Evolutionary conservation across 1,284 basidiomycete genomes (phyloP).

Genomic region (Pseudozyma sp.): DNA sequence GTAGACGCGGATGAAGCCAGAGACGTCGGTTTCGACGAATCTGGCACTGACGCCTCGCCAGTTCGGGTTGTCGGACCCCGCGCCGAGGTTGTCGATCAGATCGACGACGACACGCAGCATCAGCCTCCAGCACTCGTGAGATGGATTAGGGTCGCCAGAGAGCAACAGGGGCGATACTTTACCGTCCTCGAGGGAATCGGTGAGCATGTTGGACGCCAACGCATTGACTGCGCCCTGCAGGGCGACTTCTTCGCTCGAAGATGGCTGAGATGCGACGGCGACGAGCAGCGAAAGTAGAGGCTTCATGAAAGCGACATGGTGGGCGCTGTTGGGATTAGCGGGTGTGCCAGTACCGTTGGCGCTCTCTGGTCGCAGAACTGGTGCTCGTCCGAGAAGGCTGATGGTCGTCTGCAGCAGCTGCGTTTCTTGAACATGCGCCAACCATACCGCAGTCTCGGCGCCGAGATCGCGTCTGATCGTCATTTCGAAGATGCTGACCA

Average conservation of each 20-base stretch:
- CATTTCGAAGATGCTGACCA: slow-evolving; percentile 84
- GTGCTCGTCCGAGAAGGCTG: slow-evolving; percentile 78
- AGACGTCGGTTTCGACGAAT: slow-evolving; percentile 86
- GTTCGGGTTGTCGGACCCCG: slow-evolving; percentile 27
- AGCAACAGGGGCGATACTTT: slow-evolving; percentile 77
- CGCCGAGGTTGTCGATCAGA: slow-evolving; percentile 74
- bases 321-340: slow-evolving; percentile 35
- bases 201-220: slow-evolving; percentile 85
- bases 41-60: slow-evolving; percentile 74
- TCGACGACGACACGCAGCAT: slow-evolving; percentile 85
- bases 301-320: slow-evolving; percentile 43
- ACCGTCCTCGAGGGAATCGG: slow-evolving; percentile 79
- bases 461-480: slow-evolving; percentile 75
- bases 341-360: slow-evolving; percentile 11
- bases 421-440: slow-evolving; percentile 82
- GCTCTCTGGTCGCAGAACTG: slow-evolving; percentile 37
- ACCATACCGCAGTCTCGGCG: slow-evolving; percentile 80
- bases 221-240: slow-evolving; percentile 83
- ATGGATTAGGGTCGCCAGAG: slow-evolving; percentile 79
- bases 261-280: slow-evolving; percentile 80
- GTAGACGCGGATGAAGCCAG: slow-evolving; percentile 86
- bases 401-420: slow-evolving; percentile 82
- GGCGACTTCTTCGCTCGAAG: slow-evolving; percentile 85
- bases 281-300: slow-evolving; percentile 85
- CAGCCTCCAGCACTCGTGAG: slow-evolving; percentile 83